Evolutionary conservation across 306 rosid genomes (phyloP), one percentile per base, ranked within the genome.

Genomic region (Prunus dulcis): DNA sequence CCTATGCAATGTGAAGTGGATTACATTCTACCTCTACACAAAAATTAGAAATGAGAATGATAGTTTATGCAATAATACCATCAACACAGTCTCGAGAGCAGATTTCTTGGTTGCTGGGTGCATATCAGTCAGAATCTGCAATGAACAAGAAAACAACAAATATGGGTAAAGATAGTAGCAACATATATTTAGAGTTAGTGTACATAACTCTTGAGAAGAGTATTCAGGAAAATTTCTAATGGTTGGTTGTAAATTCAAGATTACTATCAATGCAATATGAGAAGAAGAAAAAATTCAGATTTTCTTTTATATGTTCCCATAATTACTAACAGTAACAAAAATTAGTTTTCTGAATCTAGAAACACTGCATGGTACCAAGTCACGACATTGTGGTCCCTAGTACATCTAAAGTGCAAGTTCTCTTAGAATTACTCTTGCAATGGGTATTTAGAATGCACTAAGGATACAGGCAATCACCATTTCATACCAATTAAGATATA

Each of bases 61-160:
- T 30, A 28, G 45, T 49, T 56, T 28, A 80, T 46, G 78, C 38
- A 79, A 79, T 53, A 76, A 72, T 90, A 94, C 99, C 97, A 97
- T 95, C 88, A 95, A 85, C 65, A 95, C 97, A 57, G 99, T 95
- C 97, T 95, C 97, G 87, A 95, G 76, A 63, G 97, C 76, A 80
- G 99, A 95, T 83, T 95, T 95, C 76, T 90, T 92, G 56, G 99
- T 95, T 73, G 76, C 92, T 45, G 97, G 93, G 82, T 95, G 99
- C 83, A 92, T 64, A 73, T 92, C 99, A 0, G 90, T 89, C 10
- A 97, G 99, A 81, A 95, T 95, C 99, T 95, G 96, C 88, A 88
- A 62, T 72, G 64, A 75, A 38, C 43, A 6, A 76, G 73, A 27
- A 56, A 82, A 67, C 77, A 55, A 79, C 76, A 34, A 64, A 64